These are phyloP conservation scores for Acanthamoeba healyi DNA, from an alignment of 208 protist species.

Conservation along the genomic window DNA sequence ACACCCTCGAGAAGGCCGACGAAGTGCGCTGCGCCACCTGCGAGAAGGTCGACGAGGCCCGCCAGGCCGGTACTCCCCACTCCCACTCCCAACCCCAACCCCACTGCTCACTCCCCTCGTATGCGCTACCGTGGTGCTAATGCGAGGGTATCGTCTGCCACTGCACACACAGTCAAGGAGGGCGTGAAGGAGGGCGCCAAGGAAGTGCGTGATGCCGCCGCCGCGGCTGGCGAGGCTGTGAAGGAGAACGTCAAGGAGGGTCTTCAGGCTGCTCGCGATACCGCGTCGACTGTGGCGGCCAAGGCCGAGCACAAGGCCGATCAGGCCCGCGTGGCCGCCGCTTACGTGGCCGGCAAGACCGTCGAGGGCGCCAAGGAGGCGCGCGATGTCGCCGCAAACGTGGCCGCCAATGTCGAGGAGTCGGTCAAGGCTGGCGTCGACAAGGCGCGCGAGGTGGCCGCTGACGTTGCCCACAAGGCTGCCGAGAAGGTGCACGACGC, in stretches of 20 bases:
- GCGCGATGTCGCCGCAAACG: background rate
- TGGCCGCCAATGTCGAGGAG: background rate
- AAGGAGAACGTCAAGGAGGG: constrained; percentile 12
- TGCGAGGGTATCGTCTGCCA: too few species aligned
- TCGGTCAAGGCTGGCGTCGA: background rate
- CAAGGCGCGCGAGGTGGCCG: background rate
- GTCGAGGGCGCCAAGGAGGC: background rate
- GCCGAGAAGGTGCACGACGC: background rate
- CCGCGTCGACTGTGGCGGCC: background rate
- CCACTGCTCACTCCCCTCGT: too few species aligned
- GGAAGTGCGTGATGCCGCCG: background rate
- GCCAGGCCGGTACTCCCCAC: background rate
- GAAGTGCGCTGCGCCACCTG: constrained; percentile 43
- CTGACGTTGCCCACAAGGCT: background rate
- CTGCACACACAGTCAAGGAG: background rate
- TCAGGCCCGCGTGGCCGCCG: background rate
- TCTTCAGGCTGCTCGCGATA: background rate
- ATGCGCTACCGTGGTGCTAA: too few species aligned
- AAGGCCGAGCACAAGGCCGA: background rate
- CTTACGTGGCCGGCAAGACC: background rate
- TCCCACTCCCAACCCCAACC: background rate
- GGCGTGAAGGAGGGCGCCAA: constrained; percentile 16
- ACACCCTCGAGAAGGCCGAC: background rate
- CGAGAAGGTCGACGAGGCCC: constrained; percentile 40
- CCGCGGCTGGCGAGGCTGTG: background rate